Conservation (phyloP, 148 eudicot genomes). For the Chenopodium suecicum region DNA sequence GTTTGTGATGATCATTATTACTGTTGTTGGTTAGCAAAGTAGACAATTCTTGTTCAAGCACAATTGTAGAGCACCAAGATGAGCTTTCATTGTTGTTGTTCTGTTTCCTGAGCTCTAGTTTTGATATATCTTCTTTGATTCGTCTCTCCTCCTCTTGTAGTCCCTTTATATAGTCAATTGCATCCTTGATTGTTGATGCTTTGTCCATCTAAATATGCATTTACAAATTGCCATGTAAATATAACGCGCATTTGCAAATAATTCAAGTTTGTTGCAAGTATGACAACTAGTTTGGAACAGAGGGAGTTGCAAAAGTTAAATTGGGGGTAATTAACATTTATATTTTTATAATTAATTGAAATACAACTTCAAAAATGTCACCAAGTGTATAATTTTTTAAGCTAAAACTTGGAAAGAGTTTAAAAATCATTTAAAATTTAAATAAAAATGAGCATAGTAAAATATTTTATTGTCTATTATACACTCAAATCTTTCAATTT, state of each 20-base stretch:
- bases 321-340: too few species aligned
- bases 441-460: too few species aligned
- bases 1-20: slow-evolving; percentile 10
- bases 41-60: slow-evolving; percentile 24
- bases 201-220: slow-evolving; percentile 65
- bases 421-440: too few species aligned
- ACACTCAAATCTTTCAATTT: too few species aligned
- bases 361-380: too few species aligned
- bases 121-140: slow-evolving; percentile 49
- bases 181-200: slow-evolving; percentile 77
- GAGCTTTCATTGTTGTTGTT: slow-evolving; percentile 3
- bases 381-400: too few species aligned
- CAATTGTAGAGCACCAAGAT: slow-evolving; percentile 4
- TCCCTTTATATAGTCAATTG: slow-evolving; percentile 64
- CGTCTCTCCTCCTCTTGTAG: slow-evolving; percentile 57
- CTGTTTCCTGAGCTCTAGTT: slow-evolving; percentile 39
- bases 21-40: slow-evolving; percentile 17
- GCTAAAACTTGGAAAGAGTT: too few species aligned
- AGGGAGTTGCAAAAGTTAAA: not conserved
- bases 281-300: too few species aligned
- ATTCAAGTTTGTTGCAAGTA: too few species aligned
- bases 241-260: not conserved
- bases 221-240: not conserved
- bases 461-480: too few species aligned
- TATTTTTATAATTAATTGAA: too few species aligned